These are phyloP conservation scores for Nakaseomyces nivariensis DNA, from an alignment of 1,139 yeast species.

Conservation along the genomic window DNA sequence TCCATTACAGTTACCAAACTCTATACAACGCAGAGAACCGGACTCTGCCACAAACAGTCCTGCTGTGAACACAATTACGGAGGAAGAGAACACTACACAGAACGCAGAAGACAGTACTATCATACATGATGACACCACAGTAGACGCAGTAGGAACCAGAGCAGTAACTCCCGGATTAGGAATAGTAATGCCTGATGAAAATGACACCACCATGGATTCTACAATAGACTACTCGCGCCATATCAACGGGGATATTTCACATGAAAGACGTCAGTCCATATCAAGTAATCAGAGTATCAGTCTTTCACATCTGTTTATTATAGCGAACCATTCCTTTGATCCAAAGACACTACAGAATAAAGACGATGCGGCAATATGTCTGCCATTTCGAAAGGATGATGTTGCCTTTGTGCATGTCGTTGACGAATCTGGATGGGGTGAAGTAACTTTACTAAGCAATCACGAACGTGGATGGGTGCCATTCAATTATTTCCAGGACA, in stretches of 20 bases:
- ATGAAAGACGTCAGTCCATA: neutral
- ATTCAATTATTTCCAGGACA: conserved; percentile 75
- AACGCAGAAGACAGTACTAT: neutral
- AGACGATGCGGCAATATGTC: conserved; percentile 66
- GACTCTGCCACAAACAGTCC: neutral
- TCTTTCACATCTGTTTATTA: conserved; percentile 28
- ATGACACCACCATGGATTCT: neutral
- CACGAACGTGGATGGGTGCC: conserved; percentile 94
- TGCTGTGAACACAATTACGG: neutral
- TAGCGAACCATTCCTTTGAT: conserved; percentile 72
- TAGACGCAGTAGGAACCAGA: no score
- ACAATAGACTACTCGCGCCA: neutral
- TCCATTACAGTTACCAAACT: neutral
- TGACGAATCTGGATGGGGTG: conserved; percentile 97
- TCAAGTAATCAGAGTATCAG: neutral
- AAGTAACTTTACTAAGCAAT: conserved; percentile 67
- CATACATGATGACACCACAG: neutral
- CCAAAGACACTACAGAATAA: conserved; percentile 54
- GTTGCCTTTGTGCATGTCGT: conserved; percentile 80
- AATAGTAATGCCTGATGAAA: neutral
- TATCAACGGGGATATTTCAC: neutral
- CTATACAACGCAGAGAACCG: neutral
- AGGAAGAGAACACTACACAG: neutral
- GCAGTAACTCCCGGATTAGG: neutral
- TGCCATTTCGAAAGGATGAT: conserved; percentile 72